phyloP scores from a whole-genome alignment of 345 rosid species.

The Excoecaria cochinchinensis region DNA sequence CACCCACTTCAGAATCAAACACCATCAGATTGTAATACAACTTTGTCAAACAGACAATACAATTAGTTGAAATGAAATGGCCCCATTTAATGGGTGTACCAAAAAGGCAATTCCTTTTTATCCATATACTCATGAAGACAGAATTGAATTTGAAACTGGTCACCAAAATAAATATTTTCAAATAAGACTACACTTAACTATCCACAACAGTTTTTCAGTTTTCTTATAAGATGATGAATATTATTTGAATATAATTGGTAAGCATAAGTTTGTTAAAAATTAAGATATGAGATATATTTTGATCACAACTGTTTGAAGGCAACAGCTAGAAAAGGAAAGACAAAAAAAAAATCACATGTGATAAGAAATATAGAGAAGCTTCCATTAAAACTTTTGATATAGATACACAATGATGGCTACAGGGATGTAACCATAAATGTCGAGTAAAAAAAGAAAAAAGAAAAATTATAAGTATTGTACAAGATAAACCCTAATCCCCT shows the following conservation, averaged over 20 bases:
- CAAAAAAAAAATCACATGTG: no score
- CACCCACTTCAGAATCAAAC: not conserved
- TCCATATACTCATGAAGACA: no score
- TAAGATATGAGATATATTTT: no score
- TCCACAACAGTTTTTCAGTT: no score
- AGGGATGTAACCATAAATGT: not conserved
- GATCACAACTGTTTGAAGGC: no score
- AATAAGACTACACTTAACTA: no score
- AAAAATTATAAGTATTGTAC: not conserved
- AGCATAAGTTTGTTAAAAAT: no score
- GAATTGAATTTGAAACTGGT: no score
- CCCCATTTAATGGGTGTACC: not conserved
- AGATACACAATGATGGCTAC: constrained; percentile 1
- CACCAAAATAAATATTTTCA: no score
- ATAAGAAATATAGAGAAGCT: not conserved
- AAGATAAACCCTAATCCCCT: constrained; percentile 5
- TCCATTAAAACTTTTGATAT: not conserved
- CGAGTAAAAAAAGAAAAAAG: not conserved
- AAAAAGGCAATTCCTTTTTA: not conserved
- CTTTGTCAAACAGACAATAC: constrained; percentile 15
- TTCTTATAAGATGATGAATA: no score
- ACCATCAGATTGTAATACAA: constrained; percentile 8
- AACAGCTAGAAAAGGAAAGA: no score
- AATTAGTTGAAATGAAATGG: not conserved
- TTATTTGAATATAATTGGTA: no score